Base-by-base conservation (phyloP, 2,329 filamentous ascomycete genomes). In the Colletotrichum kahawae region DNA sequence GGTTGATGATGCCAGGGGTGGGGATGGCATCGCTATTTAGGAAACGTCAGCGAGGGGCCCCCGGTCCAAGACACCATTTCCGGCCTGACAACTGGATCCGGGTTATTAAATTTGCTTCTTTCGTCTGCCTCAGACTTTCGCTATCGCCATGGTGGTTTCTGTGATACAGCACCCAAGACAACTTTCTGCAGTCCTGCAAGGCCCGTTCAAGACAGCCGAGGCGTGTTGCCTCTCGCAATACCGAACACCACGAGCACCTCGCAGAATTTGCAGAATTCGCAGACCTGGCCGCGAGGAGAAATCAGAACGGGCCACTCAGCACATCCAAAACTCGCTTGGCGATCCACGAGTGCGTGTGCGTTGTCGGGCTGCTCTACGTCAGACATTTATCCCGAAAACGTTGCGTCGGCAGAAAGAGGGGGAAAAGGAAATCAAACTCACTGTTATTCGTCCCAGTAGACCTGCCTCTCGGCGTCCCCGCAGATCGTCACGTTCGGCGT, bases 401-500 rank as follows among this genome's bases (percentile, higher is more conserved):
- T 27, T 43, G 31, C 48, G 14, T n/a, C 16, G 16, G n/a, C 2
- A 24, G 13, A 24, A 13, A 29, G 29, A 27, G 14, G 38, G 7
- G 27, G 10, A 27, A 24, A 18, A 43, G 14, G 2, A 29, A 54
- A 16, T 7, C 48, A 8, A 27, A 59, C 73, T 14, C 27, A 75
- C 69, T 75, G 69, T 27, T 73, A 75, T 24, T 75, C 73, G 57
- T 75, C 73, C 69, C 69, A 75, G 34, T 75, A 75, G 18, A 75
- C 73, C 56, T 33, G 51, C 14, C 10, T 64, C 18, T 72, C 57
- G 24, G 63, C 56, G 14, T 75, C 63, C 51, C 63, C 57, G 48
- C 69, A 75, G 34, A 75, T 24, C 56, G 73, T 75, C 57, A 75
- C 69, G n/a, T 73, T 59, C 10, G 63, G 7, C 10, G 69, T 75